These are phyloP conservation scores for Xylaria sp. DNA, from an alignment of 2,329 filamentous ascomycete species.

Conservation along the genomic window DNA sequence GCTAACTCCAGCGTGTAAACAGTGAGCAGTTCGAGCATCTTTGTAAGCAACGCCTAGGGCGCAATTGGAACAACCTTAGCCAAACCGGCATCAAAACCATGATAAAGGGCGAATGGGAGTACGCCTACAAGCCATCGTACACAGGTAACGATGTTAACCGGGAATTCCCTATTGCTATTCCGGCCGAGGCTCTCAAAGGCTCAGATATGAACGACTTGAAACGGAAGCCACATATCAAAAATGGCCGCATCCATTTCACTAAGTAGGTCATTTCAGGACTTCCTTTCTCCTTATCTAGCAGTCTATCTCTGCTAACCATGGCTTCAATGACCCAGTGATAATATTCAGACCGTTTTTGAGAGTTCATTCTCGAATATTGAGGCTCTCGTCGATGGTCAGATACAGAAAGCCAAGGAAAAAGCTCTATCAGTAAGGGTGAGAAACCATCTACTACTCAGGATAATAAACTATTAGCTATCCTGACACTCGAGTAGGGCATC, in stretches of 20 bases:
- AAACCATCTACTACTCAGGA: not conserved
- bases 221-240: not conserved
- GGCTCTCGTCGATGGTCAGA: not conserved
- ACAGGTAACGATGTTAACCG: not conserved
- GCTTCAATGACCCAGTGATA: not conserved
- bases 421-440: not conserved
- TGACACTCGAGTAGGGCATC: not conserved
- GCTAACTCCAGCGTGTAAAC: too few species aligned
- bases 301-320: not conserved
- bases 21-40: conserved; percentile 1
- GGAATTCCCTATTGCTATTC: not conserved
- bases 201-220: not conserved
- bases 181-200: not conserved
- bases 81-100: not conserved
- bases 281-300: too few species aligned
- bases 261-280: too few species aligned
- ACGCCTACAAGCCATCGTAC: conserved; percentile 2
- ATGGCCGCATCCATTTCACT: not conserved
- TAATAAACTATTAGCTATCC: not conserved
- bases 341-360: not conserved
- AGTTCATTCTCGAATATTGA: not conserved
- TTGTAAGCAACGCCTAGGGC: not conserved
- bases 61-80: not conserved
- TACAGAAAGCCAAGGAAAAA: not conserved
- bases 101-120: conserved; percentile 1